phyloP scores from a whole-genome alignment of 495 filamentous ascomycete genomes.

The Astrothelium subdiscretum region DNA sequence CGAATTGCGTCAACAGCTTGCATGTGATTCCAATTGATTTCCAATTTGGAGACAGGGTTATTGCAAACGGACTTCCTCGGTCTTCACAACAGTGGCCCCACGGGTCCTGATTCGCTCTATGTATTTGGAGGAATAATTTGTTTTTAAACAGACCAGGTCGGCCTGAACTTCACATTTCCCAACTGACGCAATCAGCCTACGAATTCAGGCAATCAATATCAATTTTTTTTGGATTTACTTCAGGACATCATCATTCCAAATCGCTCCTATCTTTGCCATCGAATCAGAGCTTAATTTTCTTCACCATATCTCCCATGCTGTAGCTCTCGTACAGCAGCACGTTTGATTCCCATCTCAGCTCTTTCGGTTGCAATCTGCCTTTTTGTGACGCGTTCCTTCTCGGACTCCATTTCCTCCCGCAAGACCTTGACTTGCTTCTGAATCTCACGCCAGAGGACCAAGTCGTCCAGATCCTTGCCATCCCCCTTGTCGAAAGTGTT shows the following conservation, averaged over 20 bases:
- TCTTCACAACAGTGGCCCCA: neutral
- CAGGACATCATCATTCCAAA: neutral
- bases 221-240: neutral
- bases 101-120: neutral
- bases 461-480: constrained; percentile 23
- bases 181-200: neutral
- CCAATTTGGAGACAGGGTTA: neutral
- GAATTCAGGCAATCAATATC: neutral
- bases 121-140: neutral
- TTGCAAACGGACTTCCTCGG: too few relatives aligned
- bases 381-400: constrained; percentile 4
- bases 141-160: neutral
- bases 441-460: constrained; percentile 31
- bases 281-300: neutral
- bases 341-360: neutral
- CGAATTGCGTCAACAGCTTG: too few relatives aligned
- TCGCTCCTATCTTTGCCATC: neutral
- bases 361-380: neutral
- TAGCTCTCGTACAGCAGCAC: neutral
- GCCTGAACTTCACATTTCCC: neutral
- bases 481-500: neutral
- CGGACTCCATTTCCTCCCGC: constrained; percentile 27
- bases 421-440: constrained; percentile 32
- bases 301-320: neutral
- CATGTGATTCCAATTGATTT: neutral